These are phyloP conservation scores for Canavalia gladiata DNA, from an alignment of 306 rosid species.

Conservation along the genomic window DNA sequence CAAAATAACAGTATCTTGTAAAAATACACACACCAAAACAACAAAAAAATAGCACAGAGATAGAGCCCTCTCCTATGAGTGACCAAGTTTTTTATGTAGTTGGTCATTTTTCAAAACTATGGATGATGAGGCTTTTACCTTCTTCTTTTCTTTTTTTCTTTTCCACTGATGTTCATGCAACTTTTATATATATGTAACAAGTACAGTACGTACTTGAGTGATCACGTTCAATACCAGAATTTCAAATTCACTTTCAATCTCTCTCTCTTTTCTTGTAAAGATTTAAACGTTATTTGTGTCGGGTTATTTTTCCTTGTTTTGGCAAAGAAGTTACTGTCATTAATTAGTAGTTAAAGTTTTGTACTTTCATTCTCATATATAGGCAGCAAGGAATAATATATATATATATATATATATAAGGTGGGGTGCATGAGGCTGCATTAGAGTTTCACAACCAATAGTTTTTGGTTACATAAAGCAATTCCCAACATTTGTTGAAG, in stretches of 20 bases:
- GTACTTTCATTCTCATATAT: conserved; percentile 35
- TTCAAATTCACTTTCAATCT: conserved; percentile 37
- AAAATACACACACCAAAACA: conserved; percentile 11
- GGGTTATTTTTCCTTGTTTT: not conserved
- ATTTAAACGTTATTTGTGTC: conserved; percentile 27
- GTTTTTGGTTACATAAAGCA: conserved; percentile 18
- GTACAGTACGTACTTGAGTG: conserved; percentile 49
- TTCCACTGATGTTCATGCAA: conserved; percentile 31
- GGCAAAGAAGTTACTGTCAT: conserved; percentile 32
- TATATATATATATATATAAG: not conserved
- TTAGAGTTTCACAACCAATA: not conserved
- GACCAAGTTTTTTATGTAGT: conserved; percentile 60
- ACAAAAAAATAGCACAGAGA: conserved; percentile 47
- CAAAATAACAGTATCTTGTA: conserved; percentile 50
- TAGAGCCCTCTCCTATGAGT: conserved; percentile 73
- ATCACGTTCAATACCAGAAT: conserved; percentile 39
- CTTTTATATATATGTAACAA: conserved; percentile 47
- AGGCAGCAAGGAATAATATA: conserved; percentile 23
- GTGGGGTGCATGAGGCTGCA: conserved; percentile 1
- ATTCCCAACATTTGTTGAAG: conserved; percentile 30
- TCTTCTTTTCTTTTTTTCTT: conserved; percentile 52
- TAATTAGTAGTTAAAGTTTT: conserved; percentile 36
- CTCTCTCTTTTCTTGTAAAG: conserved; percentile 4
- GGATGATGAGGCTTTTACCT: conserved; percentile 83
- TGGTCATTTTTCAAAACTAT: conserved; percentile 63